Percentiles rank a stretch among this genome's conserved stretches.
These are phyloP conservation scores for Heracleum sosnowskyi DNA, from an alignment of 129 eudicot genomes.

Conservation along the genomic window DNA sequence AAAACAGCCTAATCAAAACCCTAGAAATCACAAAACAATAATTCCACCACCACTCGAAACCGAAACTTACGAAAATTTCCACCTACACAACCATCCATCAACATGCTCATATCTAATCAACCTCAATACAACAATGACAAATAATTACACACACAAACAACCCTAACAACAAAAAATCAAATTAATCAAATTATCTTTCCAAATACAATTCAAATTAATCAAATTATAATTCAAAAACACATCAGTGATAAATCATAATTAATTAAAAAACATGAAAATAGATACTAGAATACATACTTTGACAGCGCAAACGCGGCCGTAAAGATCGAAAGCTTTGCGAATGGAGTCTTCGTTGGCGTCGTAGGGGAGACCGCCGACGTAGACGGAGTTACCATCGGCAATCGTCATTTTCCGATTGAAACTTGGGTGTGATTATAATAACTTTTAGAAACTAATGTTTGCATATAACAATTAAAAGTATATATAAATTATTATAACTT, in stretches of 20 bases:
- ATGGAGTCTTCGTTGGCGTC: constrained; percentile 58
- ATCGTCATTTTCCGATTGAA: constrained; percentile 52
- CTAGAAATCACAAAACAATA: not conserved
- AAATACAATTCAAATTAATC: not conserved
- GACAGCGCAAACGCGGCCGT: constrained; percentile 64
- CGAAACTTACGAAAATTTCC: not conserved
- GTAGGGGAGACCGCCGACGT: constrained; percentile 82
- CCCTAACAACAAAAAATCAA: not conserved
- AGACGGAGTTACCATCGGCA: constrained; percentile 80
- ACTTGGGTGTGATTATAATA: not conserved
- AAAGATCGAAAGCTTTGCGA: constrained; percentile 52
- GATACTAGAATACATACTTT: constrained; percentile 32
- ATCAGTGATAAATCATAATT: not conserved
- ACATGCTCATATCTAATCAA: not conserved
- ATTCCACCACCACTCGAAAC: not conserved
- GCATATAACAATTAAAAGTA: no score
- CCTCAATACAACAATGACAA: not conserved
- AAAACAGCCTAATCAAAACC: not conserved
- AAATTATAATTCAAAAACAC: not conserved
- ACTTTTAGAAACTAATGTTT: no score
- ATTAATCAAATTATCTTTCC: not conserved
- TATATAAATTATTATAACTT: no score
- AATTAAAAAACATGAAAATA: not conserved
- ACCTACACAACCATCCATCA: not conserved
- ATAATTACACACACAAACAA: not conserved